Percentiles rank a stretch among this genome's conserved stretches.
These are phyloP conservation scores for Candida ulmi DNA, from an alignment of 805 yeast species.

Conservation along the genomic window DNA sequence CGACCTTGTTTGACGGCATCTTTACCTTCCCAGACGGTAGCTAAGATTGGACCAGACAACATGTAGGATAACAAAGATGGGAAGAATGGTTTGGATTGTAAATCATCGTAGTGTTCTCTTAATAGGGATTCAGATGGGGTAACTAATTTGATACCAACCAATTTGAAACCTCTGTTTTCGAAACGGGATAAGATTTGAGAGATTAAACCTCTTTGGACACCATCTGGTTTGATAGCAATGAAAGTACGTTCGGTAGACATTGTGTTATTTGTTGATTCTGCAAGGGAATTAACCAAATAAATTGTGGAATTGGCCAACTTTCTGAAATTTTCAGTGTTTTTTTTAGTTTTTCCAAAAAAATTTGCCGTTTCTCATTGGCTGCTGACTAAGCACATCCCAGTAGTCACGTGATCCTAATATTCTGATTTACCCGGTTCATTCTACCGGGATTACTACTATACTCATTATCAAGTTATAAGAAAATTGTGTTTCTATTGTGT, in stretches of 20 bases:
- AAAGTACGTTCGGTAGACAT: conserved; percentile 71
- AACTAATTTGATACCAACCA: conserved; percentile 90
- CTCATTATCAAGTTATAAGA: no score
- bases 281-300: neutral
- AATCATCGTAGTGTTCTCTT: conserved; percentile 93
- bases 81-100: conserved; percentile 95
- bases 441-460: no score
- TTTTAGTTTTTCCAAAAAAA: no score
- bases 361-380: no score
- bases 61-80: conserved; percentile 94
- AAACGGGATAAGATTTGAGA: conserved; percentile 87
- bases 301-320: no score
- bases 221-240: conserved; percentile 95
- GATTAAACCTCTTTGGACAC: conserved; percentile 98
- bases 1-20: conserved; percentile 99
- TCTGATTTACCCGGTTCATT: no score
- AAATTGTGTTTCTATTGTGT: no score
- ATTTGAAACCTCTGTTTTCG: conserved; percentile 96
- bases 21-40: conserved; percentile 99
- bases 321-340: no score
- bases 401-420: no score
- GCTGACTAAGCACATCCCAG: no score
- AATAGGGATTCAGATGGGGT: conserved; percentile 82
- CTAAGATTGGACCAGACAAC: conserved; percentile 97
- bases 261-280: conserved; percentile 1